Evolutionary conservation across 805 yeast species (phyloP).

Genomic region (Candida maris): DNA sequence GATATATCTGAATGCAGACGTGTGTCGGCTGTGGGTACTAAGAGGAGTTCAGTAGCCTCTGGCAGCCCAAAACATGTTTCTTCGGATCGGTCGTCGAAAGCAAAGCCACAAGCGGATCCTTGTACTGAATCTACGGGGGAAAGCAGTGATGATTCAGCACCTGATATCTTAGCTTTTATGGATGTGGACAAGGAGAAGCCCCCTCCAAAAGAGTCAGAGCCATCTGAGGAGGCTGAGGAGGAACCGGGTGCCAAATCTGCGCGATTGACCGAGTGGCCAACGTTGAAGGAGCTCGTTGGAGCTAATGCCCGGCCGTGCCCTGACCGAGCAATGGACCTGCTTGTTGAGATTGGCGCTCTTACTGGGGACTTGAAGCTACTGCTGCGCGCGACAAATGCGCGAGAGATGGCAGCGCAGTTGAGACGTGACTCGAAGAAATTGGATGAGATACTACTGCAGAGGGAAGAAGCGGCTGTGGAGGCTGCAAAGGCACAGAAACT

Average conservation of each 20-base stretch:
- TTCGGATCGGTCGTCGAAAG: neutral
- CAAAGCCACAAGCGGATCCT: neutral
- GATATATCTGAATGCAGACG: conserved; percentile 1
- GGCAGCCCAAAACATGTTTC: neutral
- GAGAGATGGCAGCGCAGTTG: conserved; percentile 44
- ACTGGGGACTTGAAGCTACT: conserved; percentile 63
- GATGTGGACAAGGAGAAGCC: conserved; percentile 1
- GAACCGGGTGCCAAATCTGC: conserved; percentile 1
- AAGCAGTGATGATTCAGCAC: conserved; percentile 1
- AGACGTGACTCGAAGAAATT: conserved; percentile 28
- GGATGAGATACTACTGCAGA: conserved; percentile 5
- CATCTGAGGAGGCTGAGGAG: conserved; percentile 1
- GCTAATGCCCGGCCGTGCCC: conserved; percentile 55
- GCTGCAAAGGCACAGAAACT: neutral
- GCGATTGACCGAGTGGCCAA: conserved; percentile 35
- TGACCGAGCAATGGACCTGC: conserved; percentile 51
- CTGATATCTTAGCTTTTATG: conserved; percentile 4
- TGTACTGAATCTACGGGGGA: neutral
- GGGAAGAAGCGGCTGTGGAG: conserved; percentile 1
- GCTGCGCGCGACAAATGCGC: conserved; percentile 51
- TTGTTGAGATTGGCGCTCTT: conserved; percentile 59
- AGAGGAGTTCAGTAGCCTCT: neutral
- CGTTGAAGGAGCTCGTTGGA: conserved; percentile 55
- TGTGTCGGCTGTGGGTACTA: neutral
- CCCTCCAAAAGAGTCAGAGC: neutral